Conservation (phyloP, 148 eudicot species). For the Fagopyrum tataricum region DNA sequence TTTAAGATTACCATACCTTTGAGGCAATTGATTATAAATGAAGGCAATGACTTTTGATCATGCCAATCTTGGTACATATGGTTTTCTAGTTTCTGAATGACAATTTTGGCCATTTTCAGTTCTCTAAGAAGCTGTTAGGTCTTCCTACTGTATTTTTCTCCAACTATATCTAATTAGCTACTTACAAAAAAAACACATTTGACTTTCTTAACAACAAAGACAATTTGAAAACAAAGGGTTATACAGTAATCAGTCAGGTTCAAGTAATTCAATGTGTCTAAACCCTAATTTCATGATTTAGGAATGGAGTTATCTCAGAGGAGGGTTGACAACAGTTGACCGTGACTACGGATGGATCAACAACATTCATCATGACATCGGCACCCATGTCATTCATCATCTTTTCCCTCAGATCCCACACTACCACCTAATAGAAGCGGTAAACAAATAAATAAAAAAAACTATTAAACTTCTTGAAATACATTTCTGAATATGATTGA, state of each 20-base stretch:
- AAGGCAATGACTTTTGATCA: not conserved
- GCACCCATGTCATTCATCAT: constrained; percentile 39
- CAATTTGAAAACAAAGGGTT: not conserved
- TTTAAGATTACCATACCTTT: not conserved
- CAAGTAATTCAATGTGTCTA: not conserved
- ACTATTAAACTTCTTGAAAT: not conserved
- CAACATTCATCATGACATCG: constrained; percentile 37
- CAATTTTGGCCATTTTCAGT: not conserved
- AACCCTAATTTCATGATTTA: constrained; percentile 6
- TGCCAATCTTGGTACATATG: not conserved
- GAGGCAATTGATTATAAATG: not conserved
- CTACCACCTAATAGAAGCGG: constrained; percentile 38
- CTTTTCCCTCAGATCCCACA: constrained; percentile 46
- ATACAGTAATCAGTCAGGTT: not conserved
- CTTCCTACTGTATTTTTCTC: no score
- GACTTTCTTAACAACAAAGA: not conserved
- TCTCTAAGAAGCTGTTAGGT: not conserved
- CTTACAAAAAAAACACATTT: not conserved
- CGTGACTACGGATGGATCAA: constrained; percentile 39
- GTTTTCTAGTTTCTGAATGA: not conserved
- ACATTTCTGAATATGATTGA: not conserved
- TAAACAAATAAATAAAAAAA: not conserved
- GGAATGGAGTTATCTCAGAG: constrained; percentile 39
- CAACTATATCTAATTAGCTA: no score
- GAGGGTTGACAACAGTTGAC: constrained; percentile 33